A percentile compares a stretch with the other conserved stretches of the same genome.
phyloP scores from a whole-genome alignment of 179 eudicot species.

The Drosera spatulata region DNA sequence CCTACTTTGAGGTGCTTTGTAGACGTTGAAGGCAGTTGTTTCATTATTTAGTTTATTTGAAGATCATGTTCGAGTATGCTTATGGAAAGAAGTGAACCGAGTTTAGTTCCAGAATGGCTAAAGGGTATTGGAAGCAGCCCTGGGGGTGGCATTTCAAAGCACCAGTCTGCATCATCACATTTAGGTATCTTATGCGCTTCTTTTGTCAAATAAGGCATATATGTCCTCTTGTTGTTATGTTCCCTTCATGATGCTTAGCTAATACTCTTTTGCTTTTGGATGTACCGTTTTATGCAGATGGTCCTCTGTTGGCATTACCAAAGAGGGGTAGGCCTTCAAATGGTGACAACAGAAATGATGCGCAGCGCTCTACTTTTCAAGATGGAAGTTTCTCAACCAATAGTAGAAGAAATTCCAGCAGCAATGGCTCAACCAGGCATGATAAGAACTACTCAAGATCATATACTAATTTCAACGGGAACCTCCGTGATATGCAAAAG shows the following conservation, averaged over 20 bases:
- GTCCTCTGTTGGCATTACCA: conserved; percentile 15
- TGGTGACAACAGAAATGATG: conserved; percentile 20
- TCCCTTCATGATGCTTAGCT: not conserved
- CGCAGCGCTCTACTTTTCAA: conserved; percentile 15
- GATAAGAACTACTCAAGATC: conserved; percentile 30
- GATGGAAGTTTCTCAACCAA: conserved; percentile 17
- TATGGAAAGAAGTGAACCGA: conserved; percentile 92
- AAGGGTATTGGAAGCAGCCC: conserved; percentile 45
- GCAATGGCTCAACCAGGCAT: conserved; percentile 36
- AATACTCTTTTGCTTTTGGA: not conserved
- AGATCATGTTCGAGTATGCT: conserved; percentile 39
- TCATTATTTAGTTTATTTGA: conserved; percentile 2
- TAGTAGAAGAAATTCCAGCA: conserved; percentile 41
- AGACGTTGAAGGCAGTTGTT: not conserved
- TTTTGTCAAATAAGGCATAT: not conserved
- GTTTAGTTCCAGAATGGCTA: conserved; percentile 93
- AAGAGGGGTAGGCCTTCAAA: conserved; percentile 30
- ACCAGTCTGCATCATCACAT: conserved; percentile 45
- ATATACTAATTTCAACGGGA: conserved; percentile 48
- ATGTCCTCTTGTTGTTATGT: not conserved
- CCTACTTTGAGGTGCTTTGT: not conserved
- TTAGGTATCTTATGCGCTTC: conserved; percentile 30
- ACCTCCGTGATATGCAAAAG: conserved; percentile 47
- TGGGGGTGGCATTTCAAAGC: conserved; percentile 44
- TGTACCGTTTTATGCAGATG: conserved; percentile 10